Conservation (phyloP, 768 basidiomycete species). For the Holtermanniella nyarrowii region DNA sequence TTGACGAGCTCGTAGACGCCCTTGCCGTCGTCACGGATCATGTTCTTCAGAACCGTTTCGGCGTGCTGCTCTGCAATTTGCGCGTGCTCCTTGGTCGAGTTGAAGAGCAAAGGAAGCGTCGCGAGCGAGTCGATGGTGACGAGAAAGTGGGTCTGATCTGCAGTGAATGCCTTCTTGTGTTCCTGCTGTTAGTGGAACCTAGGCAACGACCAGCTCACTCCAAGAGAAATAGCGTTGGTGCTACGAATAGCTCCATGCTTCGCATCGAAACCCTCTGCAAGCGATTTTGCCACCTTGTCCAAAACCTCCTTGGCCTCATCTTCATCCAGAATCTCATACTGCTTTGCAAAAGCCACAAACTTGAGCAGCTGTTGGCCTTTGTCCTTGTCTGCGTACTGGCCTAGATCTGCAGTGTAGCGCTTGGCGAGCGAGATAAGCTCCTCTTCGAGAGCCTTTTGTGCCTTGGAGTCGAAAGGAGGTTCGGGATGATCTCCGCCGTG, state of each 20-base stretch:
- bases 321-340: conserved; percentile 4
- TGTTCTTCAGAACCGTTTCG: neutral
- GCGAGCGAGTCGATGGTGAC: neutral
- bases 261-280: conserved; percentile 23
- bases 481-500: neutral
- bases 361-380: conserved; percentile 19
- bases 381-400: conserved; percentile 14
- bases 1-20: neutral
- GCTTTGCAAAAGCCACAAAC: conserved; percentile 25
- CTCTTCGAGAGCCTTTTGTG: conserved; percentile 2
- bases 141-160: neutral
- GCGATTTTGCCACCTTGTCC: conserved; percentile 19
- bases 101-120: neutral
- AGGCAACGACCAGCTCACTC: conserved; percentile 9
- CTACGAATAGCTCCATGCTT: neutral
- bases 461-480: neutral
- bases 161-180: neutral
- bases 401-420: conserved; percentile 23
- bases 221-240: neutral
- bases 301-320: conserved; percentile 24
- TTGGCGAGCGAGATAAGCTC: conserved; percentile 19
- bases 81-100: neutral
- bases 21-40: neutral
- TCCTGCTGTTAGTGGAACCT: neutral
- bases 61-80: neutral